These are phyloP conservation scores for Chiua virens DNA, from an alignment of 768 basidiomycete genomes.

Conservation along the genomic window DNA sequence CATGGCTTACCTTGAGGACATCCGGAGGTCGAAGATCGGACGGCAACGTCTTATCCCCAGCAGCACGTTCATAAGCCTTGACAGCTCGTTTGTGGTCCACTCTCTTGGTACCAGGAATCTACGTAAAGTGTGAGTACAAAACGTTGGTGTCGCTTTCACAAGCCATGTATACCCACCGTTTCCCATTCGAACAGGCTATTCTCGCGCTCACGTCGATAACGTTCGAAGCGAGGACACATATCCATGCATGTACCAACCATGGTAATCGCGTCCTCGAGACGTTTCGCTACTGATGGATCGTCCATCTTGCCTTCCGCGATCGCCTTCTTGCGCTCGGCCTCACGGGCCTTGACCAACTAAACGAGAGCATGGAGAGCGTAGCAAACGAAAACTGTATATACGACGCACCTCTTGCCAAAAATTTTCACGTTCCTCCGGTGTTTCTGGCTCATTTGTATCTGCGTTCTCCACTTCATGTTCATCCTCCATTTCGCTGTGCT, in stretches of 20 bases:
- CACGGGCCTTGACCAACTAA: constrained; percentile 73
- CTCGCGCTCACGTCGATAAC: constrained; percentile 86
- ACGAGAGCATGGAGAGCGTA: constrained; percentile 22
- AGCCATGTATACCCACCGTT: constrained; percentile 50
- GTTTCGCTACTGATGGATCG: constrained; percentile 75
- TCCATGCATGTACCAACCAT: constrained; percentile 89
- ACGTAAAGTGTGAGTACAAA: constrained; percentile 36
- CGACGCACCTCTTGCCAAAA: constrained; percentile 70
- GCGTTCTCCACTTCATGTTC: constrained; percentile 27
- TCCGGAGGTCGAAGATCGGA: constrained; percentile 88
- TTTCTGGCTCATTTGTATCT: constrained; percentile 54
- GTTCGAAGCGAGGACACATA: constrained; percentile 95
- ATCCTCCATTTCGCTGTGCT: constrained; percentile 36
- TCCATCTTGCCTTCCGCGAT: constrained; percentile 88
- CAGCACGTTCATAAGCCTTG: constrained; percentile 92
- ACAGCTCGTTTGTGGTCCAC: constrained; percentile 88
- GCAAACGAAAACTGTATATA: constrained; percentile 6
- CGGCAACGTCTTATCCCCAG: constrained; percentile 88
- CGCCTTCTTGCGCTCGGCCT: constrained; percentile 66
- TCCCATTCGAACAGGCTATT: constrained; percentile 88
- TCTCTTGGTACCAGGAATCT: constrained; percentile 81
- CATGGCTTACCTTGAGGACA: constrained; percentile 64
- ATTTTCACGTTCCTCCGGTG: constrained; percentile 61
- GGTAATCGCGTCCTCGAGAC: constrained; percentile 88
- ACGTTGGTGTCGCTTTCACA: constrained; percentile 5